Evolutionary conservation across 495 filamentous ascomycete species (phyloP).

Genomic region (Annulohypoxylon bovei): DNA sequence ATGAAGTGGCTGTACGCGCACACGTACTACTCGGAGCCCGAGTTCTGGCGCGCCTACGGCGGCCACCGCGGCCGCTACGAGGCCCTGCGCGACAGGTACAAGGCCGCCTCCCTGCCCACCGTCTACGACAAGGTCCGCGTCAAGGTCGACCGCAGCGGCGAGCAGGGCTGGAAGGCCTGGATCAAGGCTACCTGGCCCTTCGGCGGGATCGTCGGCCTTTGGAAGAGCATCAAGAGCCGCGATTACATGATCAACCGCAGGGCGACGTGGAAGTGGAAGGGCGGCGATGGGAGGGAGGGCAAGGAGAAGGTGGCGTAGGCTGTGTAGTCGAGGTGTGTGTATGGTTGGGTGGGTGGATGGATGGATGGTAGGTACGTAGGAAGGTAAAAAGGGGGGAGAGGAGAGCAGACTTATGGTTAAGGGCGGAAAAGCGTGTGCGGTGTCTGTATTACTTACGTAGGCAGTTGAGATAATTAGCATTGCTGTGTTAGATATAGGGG

Average conservation of each 20-base stretch:
- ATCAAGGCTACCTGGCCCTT: conserved; percentile 58
- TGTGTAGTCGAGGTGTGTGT: not conserved
- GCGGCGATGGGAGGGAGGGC: conserved; percentile 12
- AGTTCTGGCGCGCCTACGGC: conserved; percentile 67
- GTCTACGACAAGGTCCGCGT: conserved; percentile 67
- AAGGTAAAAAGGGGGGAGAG: no score
- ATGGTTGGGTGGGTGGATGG: not conserved
- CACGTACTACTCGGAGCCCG: conserved; percentile 64
- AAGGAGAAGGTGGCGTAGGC: conserved; percentile 29
- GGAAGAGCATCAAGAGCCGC: conserved; percentile 63
- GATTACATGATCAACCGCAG: conserved; percentile 64
- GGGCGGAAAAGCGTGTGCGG: not conserved
- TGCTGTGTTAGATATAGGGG: not conserved
- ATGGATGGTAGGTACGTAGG: not conserved
- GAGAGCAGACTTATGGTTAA: not conserved
- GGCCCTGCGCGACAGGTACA: conserved; percentile 60
- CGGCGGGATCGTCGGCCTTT: conserved; percentile 65
- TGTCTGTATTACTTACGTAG: not conserved
- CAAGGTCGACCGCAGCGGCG: conserved; percentile 46
- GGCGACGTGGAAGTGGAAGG: conserved; percentile 62
- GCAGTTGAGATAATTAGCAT: not conserved
- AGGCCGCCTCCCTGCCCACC: conserved; percentile 60
- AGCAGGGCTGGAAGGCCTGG: conserved; percentile 47
- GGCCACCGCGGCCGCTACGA: conserved; percentile 60
- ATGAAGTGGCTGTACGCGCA: conserved; percentile 72